A percentile compares a stretch with the other conserved stretches of the same genome.
Evolutionary conservation across 345 rosid species (phyloP).

Genomic region (Boechera divaricarpa): DNA sequence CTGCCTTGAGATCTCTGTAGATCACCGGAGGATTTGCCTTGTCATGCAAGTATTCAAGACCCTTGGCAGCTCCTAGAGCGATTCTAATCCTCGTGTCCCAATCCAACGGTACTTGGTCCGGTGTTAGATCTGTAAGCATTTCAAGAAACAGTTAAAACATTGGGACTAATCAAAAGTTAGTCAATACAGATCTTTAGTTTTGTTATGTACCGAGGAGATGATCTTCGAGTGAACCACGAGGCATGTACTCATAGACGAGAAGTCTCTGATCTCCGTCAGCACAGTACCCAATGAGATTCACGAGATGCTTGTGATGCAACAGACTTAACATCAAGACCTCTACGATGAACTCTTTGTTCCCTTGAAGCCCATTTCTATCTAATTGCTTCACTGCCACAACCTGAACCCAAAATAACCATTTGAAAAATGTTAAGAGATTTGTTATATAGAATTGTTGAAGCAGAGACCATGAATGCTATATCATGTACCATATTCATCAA

Average conservation of each 20-base stretch:
- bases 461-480: not conserved
- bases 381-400: slow-evolving; percentile 97
- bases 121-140: slow-evolving; percentile 60
- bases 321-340: slow-evolving; percentile 95
- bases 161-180: not conserved
- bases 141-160: not conserved
- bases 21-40: slow-evolving; percentile 94
- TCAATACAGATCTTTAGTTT: slow-evolving; percentile 6
- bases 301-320: slow-evolving; percentile 89
- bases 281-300: slow-evolving; percentile 94
- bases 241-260: slow-evolving; percentile 94
- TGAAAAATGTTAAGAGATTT: slow-evolving; percentile 3
- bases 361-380: slow-evolving; percentile 94
- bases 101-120: slow-evolving; percentile 64
- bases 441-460: not conserved
- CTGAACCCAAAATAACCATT: slow-evolving; percentile 46
- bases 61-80: slow-evolving; percentile 81
- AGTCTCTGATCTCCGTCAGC: slow-evolving; percentile 98
- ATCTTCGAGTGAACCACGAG: slow-evolving; percentile 90
- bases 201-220: slow-evolving; percentile 74
- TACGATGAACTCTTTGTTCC: slow-evolving; percentile 94
- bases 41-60: slow-evolving; percentile 85
- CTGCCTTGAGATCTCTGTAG: slow-evolving; percentile 85
- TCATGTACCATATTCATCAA: not conserved
- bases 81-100: slow-evolving; percentile 87